Conservation (phyloP, 2,329 filamentous ascomycete species). For the Sphaceloma murrayae region DNA sequence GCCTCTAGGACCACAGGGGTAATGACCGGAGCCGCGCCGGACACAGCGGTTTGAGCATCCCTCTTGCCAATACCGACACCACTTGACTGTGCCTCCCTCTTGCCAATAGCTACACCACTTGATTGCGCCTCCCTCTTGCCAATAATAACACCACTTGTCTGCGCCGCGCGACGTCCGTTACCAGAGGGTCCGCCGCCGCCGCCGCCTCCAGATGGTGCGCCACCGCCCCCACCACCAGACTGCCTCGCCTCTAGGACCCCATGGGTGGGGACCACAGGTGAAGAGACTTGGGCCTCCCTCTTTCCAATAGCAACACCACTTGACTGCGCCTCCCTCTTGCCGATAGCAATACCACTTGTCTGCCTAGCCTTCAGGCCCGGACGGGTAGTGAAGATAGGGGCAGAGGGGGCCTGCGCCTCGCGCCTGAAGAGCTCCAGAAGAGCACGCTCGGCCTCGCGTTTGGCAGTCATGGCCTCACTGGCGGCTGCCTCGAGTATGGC, state of each 20-base stretch:
- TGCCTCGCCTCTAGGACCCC: conserved; percentile 1
- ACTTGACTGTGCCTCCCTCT: no score
- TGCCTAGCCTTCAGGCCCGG: background rate
- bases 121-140: background rate
- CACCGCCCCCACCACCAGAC: conserved; percentile 1
- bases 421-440: conserved; percentile 8
- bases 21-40: background rate
- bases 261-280: no score
- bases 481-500: conserved; percentile 14
- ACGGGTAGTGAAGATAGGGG: background rate
- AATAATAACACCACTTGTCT: no score
- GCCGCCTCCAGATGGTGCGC: background rate
- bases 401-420: background rate
- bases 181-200: background rate
- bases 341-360: background rate
- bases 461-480: background rate
- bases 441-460: conserved; percentile 6
- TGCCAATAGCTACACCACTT: no score
- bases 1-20: background rate
- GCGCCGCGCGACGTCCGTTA: no score
- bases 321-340: background rate
- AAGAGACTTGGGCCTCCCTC: background rate
- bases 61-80: background rate
- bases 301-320: background rate
- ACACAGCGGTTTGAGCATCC: no score